Conservation (phyloP, 805 yeast genomes). For the Schizosaccharomyces japonicus region DNA sequence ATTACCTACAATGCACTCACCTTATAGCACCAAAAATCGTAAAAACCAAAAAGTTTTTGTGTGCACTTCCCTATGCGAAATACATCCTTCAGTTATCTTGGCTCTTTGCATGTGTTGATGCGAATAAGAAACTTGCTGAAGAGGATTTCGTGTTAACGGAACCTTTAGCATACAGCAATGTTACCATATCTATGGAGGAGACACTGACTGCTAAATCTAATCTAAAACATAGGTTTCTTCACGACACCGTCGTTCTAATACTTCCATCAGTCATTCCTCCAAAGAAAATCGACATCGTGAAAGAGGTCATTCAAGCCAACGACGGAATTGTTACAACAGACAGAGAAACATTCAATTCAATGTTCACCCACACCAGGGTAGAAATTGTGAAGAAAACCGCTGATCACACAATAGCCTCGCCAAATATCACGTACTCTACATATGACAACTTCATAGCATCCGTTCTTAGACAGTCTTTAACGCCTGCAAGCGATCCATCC, state of each 20-base stretch:
- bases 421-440: no score
- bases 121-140: constrained; percentile 9
- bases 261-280: background rate
- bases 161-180: constrained; percentile 16
- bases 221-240: constrained; percentile 21
- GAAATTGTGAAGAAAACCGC: no score
- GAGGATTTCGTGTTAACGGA: constrained; percentile 12
- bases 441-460: no score
- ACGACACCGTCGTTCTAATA: constrained; percentile 19
- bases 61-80: constrained; percentile 32
- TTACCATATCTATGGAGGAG: constrained; percentile 9
- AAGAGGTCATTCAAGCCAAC: no score
- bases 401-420: no score
- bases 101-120: constrained; percentile 9
- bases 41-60: constrained; percentile 69
- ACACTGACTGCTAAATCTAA: constrained; percentile 10
- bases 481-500: no score
- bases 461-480: no score
- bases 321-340: no score
- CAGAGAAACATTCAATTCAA: no score
- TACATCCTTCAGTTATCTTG: constrained; percentile 13
- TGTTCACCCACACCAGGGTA: no score
- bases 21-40: constrained; percentile 56
- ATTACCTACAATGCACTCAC: constrained; percentile 20
- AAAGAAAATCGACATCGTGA: background rate